Percentiles rank a stretch among this genome's conserved stretches.
These are phyloP conservation scores for Exophiala sp. DNA, from an alignment of 2,329 filamentous ascomycete genomes.

Conservation along the genomic window DNA sequence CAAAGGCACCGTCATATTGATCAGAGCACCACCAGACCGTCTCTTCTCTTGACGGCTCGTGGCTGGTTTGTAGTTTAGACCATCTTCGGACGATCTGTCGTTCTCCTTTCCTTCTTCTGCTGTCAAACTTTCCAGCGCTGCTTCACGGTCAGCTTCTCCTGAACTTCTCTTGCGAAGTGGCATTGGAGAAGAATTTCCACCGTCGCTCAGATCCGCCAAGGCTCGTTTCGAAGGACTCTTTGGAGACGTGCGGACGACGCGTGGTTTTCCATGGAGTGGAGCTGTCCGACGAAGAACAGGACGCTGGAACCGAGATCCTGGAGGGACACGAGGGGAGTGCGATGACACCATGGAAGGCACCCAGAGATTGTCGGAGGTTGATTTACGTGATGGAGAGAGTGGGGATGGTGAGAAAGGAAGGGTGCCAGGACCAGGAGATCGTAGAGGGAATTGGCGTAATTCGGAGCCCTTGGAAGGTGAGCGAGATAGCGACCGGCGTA, in stretches of 20 bases:
- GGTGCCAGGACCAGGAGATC: slow-evolving; percentile 51
- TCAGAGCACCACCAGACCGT: slow-evolving; percentile 45
- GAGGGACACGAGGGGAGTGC: slow-evolving; percentile 62
- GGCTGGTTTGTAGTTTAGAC: slow-evolving; percentile 32
- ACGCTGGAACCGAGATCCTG: slow-evolving; percentile 59
- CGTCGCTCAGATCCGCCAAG: slow-evolving; percentile 66
- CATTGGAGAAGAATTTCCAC: slow-evolving; percentile 62
- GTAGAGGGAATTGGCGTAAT: slow-evolving; percentile 55
- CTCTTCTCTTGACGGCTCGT: slow-evolving; percentile 49
- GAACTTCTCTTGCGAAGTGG: slow-evolving; percentile 34
- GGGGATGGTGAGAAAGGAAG: slow-evolving; percentile 50
- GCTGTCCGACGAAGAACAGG: slow-evolving; percentile 41
- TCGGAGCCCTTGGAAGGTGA: slow-evolving; percentile 79
- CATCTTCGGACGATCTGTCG: slow-evolving; percentile 21
- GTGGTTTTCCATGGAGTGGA: slow-evolving; percentile 39
- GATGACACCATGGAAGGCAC: slow-evolving; percentile 47
- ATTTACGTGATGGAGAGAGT: slow-evolving; percentile 56
- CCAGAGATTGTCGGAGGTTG: slow-evolving; percentile 53
- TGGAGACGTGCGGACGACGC: slow-evolving; percentile 65
- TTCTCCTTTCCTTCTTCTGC: slow-evolving; percentile 30
- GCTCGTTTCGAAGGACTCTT: slow-evolving; percentile 79
- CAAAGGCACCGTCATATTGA: slow-evolving; percentile 50
- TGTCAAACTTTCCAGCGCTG: slow-evolving; percentile 41
- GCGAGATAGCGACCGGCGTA: slow-evolving; percentile 82
- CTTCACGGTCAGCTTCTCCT: slow-evolving; percentile 46